Evolutionary conservation across 2,329 filamentous ascomycete genomes (phyloP).

Genomic region (Cytospora mali): DNA sequence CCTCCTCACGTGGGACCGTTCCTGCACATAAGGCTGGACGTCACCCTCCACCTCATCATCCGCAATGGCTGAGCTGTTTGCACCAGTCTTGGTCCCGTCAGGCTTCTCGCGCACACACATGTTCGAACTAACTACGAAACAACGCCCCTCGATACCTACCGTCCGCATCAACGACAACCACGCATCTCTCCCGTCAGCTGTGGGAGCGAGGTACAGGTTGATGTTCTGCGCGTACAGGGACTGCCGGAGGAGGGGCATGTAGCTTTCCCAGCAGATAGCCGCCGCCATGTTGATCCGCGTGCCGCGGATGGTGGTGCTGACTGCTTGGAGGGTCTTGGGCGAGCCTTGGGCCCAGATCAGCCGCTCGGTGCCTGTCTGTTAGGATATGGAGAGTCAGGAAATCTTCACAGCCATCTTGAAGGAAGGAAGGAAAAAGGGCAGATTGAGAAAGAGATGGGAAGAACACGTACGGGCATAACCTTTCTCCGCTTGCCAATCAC

Average conservation of each 20-base stretch:
- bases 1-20: conserved; percentile 41
- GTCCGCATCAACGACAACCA: conserved; percentile 86
- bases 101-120: conserved; percentile 70
- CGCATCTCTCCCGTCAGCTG: conserved; percentile 79
- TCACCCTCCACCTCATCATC: conserved; percentile 41
- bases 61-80: neutral
- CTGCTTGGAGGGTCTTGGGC: conserved; percentile 74
- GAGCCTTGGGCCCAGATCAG: conserved; percentile 88
- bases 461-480: conserved; percentile 74
- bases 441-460: conserved; percentile 5
- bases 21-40: too few relatives aligned
- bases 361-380: conserved; percentile 74
- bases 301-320: conserved; percentile 78
- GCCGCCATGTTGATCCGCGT: conserved; percentile 78
- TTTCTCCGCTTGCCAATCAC: conserved; percentile 85
- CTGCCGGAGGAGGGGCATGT: conserved; percentile 88
- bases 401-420: conserved; percentile 24
- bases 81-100: conserved; percentile 43
- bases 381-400: neutral
- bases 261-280: conserved; percentile 96
- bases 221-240: conserved; percentile 87
- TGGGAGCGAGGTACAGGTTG: conserved; percentile 88
- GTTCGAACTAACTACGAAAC: conserved; percentile 84
- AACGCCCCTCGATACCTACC: conserved; percentile 77
- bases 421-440: neutral